Base-by-base conservation (phyloP, 2,329 filamentous ascomycete species). In the Phaeosphaeriaceae sp. region DNA sequence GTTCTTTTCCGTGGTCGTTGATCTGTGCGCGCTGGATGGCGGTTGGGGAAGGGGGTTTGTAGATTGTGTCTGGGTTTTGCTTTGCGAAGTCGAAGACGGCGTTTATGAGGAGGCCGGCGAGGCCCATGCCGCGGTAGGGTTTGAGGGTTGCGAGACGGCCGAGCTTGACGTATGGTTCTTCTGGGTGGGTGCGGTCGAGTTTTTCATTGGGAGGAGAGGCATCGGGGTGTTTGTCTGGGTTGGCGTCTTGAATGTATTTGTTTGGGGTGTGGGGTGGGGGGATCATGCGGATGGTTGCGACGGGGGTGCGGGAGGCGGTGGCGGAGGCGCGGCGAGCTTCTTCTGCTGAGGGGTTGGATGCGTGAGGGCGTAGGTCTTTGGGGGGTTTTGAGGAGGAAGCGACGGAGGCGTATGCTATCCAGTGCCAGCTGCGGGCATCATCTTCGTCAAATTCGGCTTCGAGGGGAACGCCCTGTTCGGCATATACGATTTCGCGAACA, bases 371-470 rank as follows among this genome's bases (percentile, higher is more conserved):
- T 26, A 64, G 42, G 21, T 53, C 54, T 41, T 73, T 69, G 8
- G 68, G 64, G 2, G 74, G 68, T 13, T 62, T 52, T 7, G 52
- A 50, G 5, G 67, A 50, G 15, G 81, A 81, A 50, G 68, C 71
- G 47, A 88, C 80, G 13, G 81, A 85, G 39, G 85, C 84, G 73
- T 96, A 96, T n/a, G 87, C 79, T 23, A 96, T 87, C 89, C 90
- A 96, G 73, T 97, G 92, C 75, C 87, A 93, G 60, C 85, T 87
- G 29, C 89, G 83, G 1, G 81, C 60, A 71, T 97, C 93, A 68
- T 97, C 91, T 1, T 80, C 76, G 76, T 97, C 93, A 58, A 90
- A 81, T 72, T 97, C 92, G 57, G 85, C 83, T 30, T 88, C 84
- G 1, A 85, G 72, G 0, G 78, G 74, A 21, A 83, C 78, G 17